These are phyloP conservation scores for Actinidia polygama DNA, from an alignment of 179 eudicot genomes.

Conservation along the genomic window DNA sequence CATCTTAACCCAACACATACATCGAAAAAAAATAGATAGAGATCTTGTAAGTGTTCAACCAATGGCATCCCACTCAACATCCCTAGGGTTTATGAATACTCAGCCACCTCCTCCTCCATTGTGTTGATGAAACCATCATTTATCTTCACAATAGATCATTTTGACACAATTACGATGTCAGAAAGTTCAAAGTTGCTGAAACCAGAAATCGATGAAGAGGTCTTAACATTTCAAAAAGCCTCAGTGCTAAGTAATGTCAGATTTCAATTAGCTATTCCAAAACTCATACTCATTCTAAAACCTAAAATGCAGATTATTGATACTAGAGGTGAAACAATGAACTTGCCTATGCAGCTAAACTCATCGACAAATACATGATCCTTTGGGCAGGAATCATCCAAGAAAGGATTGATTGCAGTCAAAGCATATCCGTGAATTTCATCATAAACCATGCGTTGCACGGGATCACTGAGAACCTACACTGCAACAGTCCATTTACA, in stretches of 20 bases:
- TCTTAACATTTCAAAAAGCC: neutral
- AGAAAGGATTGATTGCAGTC: slow-evolving; percentile 87
- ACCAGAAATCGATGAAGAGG: neutral
- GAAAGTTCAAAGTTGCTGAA: neutral
- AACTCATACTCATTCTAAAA: neutral
- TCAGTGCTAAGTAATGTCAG: neutral
- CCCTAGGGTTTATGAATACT: neutral
- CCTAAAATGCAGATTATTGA: neutral
- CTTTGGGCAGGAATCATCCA: slow-evolving; percentile 70
- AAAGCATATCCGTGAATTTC: slow-evolving; percentile 93
- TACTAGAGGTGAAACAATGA: neutral
- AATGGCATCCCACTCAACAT: neutral
- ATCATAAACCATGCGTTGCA: slow-evolving; percentile 91
- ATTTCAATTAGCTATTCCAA: neutral
- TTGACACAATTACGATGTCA: neutral
- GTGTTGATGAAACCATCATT: neutral
- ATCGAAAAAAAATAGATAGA: neutral
- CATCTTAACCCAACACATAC: neutral
- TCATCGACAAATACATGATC: slow-evolving; percentile 96
- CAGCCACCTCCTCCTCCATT: neutral
- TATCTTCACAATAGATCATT: neutral
- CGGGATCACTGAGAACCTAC: slow-evolving; percentile 94
- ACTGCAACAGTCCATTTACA: slow-evolving; percentile 17
- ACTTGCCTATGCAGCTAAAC: slow-evolving; percentile 94
- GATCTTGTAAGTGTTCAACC: neutral